Evolutionary conservation across 176 grass and related monocot species (phyloP).

Genomic region (Chrysopogon serrulatus): DNA sequence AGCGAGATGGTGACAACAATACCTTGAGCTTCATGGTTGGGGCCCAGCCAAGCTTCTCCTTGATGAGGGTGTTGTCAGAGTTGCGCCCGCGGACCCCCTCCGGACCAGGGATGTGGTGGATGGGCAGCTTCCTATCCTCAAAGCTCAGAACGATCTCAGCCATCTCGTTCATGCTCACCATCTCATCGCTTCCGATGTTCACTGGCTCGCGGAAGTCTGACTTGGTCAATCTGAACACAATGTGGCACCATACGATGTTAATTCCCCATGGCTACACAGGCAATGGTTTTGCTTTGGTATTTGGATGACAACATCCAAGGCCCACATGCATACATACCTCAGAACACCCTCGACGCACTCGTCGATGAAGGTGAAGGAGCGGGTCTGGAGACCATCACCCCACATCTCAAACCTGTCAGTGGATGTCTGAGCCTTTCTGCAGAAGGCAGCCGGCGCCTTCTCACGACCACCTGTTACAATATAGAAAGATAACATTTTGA

Average conservation of each 20-base stretch:
- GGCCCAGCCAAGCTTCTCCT: slow-evolving; percentile 92
- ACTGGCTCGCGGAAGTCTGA: slow-evolving; percentile 77
- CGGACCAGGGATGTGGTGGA: slow-evolving; percentile 85
- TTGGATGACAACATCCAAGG: background rate
- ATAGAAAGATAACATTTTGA: background rate
- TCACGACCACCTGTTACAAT: slow-evolving; percentile 59
- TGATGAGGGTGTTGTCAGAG: slow-evolving; percentile 86
- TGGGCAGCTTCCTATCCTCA: slow-evolving; percentile 67
- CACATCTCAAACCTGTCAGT: slow-evolving; percentile 87
- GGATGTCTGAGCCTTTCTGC: slow-evolving; percentile 74
- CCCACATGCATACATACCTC: slow-evolving; percentile 44
- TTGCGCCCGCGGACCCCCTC: slow-evolving; percentile 83
- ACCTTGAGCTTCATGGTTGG: slow-evolving; percentile 90
- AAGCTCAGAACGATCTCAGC: slow-evolving; percentile 82
- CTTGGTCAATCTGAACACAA: slow-evolving; percentile 62
- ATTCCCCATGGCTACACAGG: background rate
- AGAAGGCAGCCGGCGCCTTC: slow-evolving; percentile 91
- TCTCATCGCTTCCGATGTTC: slow-evolving; percentile 87
- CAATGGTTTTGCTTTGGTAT: background rate
- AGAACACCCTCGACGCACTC: slow-evolving; percentile 87
- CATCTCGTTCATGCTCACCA: slow-evolving; percentile 96
- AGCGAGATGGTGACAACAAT: background rate
- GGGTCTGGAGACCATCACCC: slow-evolving; percentile 84
- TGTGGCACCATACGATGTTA: background rate
- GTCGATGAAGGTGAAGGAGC: slow-evolving; percentile 84